Evolutionary conservation across 305 asterid species (phyloP).

Genomic region (Fraxinus platypoda): DNA sequence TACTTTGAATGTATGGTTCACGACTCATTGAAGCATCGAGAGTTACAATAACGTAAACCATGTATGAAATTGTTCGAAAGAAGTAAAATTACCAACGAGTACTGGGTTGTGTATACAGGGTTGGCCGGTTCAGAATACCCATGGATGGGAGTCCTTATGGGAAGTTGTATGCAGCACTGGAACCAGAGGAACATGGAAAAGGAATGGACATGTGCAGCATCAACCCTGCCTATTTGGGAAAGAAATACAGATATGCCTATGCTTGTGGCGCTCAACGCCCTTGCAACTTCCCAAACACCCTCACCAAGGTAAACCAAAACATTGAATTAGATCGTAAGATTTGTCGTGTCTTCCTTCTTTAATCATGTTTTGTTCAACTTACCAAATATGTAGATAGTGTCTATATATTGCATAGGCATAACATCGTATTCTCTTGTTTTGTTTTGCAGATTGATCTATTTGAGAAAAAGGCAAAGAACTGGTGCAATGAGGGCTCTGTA

Average conservation of each 20-base stretch:
- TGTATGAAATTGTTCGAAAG: neutral
- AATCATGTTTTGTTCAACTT: neutral
- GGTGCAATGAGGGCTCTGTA: slow-evolving; percentile 74
- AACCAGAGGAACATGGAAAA: slow-evolving; percentile 83
- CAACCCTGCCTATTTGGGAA: slow-evolving; percentile 65
- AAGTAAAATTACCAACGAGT: neutral
- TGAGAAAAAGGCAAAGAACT: slow-evolving; percentile 77
- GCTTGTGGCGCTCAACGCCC: slow-evolving; percentile 97
- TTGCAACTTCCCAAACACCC: slow-evolving; percentile 91
- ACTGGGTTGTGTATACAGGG: slow-evolving; percentile 33
- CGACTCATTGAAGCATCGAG: neutral
- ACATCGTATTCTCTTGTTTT: neutral
- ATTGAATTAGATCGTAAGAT: neutral
- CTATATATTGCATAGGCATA: neutral
- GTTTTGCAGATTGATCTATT: slow-evolving; percentile 41
- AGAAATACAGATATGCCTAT: slow-evolving; percentile 79
- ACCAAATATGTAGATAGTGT: neutral
- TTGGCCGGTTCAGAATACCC: slow-evolving; percentile 84
- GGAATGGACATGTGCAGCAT: slow-evolving; percentile 97
- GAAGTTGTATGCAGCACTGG: slow-evolving; percentile 72
- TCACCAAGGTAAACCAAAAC: slow-evolving; percentile 60
- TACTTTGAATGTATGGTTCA: neutral
- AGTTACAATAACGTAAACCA: neutral
- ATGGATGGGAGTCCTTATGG: slow-evolving; percentile 78
- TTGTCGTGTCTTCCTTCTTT: neutral